Conservation (phyloP, 768 basidiomycete genomes). For the Termitomyces heimii region DNA sequence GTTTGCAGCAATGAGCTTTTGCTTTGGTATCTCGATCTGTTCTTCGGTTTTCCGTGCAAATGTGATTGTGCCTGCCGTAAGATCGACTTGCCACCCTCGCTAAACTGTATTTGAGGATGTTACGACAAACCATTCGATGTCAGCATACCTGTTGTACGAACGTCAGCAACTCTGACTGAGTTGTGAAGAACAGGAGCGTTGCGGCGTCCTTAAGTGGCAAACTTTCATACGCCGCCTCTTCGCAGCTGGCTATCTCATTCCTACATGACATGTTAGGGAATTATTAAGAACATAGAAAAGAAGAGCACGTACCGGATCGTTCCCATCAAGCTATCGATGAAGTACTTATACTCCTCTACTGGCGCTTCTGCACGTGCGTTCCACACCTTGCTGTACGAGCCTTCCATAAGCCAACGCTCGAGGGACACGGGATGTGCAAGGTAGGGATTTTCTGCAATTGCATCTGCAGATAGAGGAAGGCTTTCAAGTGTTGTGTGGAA, state of each 20-base stretch:
- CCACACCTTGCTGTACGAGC: slow-evolving; percentile 97
- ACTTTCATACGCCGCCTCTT: slow-evolving; percentile 90
- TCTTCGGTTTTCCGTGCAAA: slow-evolving; percentile 84
- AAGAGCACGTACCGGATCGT: slow-evolving; percentile 69
- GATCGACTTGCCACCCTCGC: slow-evolving; percentile 83
- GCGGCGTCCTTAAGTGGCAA: slow-evolving; percentile 87
- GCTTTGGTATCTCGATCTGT: slow-evolving; percentile 78
- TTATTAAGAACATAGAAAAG: background rate
- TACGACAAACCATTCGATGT: background rate
- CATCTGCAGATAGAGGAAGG: slow-evolving; percentile 65
- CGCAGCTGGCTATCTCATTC: slow-evolving; percentile 95
- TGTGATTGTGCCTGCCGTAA: slow-evolving; percentile 60
- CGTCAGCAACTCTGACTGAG: slow-evolving; percentile 69
- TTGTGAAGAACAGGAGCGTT: slow-evolving; percentile 87
- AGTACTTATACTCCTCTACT: slow-evolving; percentile 91
- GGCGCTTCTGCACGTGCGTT: slow-evolving; percentile 90
- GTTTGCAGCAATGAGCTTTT: slow-evolving; percentile 74
- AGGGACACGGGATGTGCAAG: slow-evolving; percentile 86
- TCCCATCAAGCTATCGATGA: slow-evolving; percentile 89
- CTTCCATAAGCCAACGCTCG: slow-evolving; percentile 98
- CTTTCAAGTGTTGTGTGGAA: slow-evolving; percentile 97
- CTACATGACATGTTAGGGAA: slow-evolving; percentile 31
- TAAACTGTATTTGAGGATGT: slow-evolving; percentile 22
- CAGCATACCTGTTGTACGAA: slow-evolving; percentile 73
- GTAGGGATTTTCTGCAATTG: slow-evolving; percentile 62